A percentile compares a stretch with the other conserved stretches of the same genome.
phyloP scores from a whole-genome alignment of 2,329 filamentous ascomycete genomes.

The Chaetomiaceae sp. region DNA sequence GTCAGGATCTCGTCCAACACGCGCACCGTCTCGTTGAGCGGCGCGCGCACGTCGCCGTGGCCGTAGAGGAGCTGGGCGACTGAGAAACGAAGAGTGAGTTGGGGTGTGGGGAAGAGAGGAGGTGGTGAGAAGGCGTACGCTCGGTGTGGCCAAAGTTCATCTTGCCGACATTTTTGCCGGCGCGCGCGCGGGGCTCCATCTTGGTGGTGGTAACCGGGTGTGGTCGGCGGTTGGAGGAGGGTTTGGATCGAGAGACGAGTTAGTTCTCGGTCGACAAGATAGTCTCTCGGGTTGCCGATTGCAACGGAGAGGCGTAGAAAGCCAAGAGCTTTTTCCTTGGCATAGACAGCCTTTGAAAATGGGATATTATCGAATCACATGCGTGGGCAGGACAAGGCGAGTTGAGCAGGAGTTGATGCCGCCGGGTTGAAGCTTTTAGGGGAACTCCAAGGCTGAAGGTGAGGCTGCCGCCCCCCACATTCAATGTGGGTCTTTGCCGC shows the following conservation, averaged over 20 bases:
- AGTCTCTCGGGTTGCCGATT: not conserved
- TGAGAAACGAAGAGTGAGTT: constrained; percentile 32
- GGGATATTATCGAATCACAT: not conserved
- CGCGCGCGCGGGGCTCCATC: constrained; percentile 73
- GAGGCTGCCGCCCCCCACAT: not conserved
- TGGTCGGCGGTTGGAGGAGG: not conserved
- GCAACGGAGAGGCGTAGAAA: not conserved
- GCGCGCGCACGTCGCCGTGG: constrained; percentile 72
- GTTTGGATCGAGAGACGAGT: too few species aligned
- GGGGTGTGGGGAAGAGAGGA: not conserved
- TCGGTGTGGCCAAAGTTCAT: constrained; percentile 74
- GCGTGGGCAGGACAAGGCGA: not conserved
- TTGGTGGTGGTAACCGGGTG: constrained; percentile 29
- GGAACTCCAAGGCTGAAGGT: not conserved
- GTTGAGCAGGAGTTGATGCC: too few species aligned
- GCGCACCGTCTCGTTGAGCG: constrained; percentile 77
- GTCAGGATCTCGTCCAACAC: constrained; percentile 93
- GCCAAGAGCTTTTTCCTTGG: too few species aligned
- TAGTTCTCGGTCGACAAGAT: too few species aligned
- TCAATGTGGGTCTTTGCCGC: not conserved
- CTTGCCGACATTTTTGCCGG: constrained; percentile 75
- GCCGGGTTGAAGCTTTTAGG: too few species aligned
- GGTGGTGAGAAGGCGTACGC: constrained; percentile 43
- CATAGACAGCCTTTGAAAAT: too few species aligned
- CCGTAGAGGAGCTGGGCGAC: constrained; percentile 73